These are phyloP conservation scores for Afroboletus lepidellus DNA, from an alignment of 1,284 basidiomycete species.

Conservation along the genomic window DNA sequence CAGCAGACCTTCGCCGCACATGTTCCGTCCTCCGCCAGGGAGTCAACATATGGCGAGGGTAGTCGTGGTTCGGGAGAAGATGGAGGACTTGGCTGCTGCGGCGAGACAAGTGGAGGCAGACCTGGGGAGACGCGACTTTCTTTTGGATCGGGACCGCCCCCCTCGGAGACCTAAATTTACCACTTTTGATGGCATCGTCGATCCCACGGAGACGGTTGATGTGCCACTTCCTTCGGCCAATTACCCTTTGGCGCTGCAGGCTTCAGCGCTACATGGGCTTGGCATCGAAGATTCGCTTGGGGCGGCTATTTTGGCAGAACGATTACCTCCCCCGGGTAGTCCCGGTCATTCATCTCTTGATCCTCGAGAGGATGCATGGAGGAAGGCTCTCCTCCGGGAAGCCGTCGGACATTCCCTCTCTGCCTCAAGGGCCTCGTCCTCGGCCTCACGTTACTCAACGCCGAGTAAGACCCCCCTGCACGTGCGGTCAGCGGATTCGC, in stretches of 20 bases:
- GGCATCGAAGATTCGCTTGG: slow-evolving; percentile 69
- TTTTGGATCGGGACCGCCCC: slow-evolving; percentile 33
- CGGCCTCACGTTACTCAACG: slow-evolving; percentile 29
- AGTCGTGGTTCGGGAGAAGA: slow-evolving; percentile 75
- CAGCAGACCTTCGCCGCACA: slow-evolving; percentile 40
- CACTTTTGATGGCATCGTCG: slow-evolving; percentile 56
- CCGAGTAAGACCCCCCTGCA: slow-evolving; percentile 34
- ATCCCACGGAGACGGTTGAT: slow-evolving; percentile 79
- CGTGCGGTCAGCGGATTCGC: slow-evolving; percentile 36
- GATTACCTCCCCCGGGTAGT: slow-evolving; percentile 61
- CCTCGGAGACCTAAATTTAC: slow-evolving; percentile 30
- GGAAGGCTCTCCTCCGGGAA: slow-evolving; percentile 65
- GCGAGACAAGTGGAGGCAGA: slow-evolving; percentile 73
- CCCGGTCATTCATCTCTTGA: slow-evolving; percentile 58
- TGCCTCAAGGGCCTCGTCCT: slow-evolving; percentile 42
- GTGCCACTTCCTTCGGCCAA: slow-evolving; percentile 60
- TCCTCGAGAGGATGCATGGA: slow-evolving; percentile 61
- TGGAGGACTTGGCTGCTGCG: slow-evolving; percentile 64
- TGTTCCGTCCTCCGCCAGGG: slow-evolving; percentile 37
- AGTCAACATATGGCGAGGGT: slow-evolving; percentile 52
- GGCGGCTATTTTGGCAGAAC: slow-evolving; percentile 68
- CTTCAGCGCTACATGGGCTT: slow-evolving; percentile 65
- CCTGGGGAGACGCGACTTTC: slow-evolving; percentile 50
- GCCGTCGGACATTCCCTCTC: slow-evolving; percentile 73
- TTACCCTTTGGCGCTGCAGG: slow-evolving; percentile 72